Percentiles rank a stretch among this genome's conserved stretches.
These are phyloP conservation scores for Rugonectria rugulosa DNA, from an alignment of 2,329 filamentous ascomycete genomes.

Conservation along the genomic window DNA sequence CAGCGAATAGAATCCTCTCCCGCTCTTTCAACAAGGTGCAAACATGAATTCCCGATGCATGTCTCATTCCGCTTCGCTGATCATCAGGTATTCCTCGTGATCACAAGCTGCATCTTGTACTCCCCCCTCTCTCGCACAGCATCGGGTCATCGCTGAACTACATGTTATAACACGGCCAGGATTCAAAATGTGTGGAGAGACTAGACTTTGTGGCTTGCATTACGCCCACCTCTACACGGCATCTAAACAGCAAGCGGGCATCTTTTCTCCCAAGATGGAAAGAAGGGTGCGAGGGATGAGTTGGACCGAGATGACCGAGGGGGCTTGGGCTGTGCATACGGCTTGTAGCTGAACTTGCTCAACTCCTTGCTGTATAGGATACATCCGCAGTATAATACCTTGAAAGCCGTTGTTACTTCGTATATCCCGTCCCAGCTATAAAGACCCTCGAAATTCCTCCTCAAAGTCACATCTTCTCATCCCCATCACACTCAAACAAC, in stretches of 20 bases:
- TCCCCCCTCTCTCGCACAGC: neutral
- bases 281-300: neutral
- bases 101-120: neutral
- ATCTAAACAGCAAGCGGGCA: neutral
- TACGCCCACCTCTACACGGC: neutral
- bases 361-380: slow-evolving; percentile 5
- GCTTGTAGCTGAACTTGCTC: neutral
- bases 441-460: slow-evolving; percentile 11
- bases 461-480: neutral
- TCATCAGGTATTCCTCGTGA: neutral
- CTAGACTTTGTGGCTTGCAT: neutral
- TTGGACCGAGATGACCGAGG: slow-evolving; percentile 2
- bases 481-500: slow-evolving; percentile 22
- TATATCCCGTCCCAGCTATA: slow-evolving; percentile 13
- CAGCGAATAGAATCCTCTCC: neutral
- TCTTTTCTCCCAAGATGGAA: neutral
- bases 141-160: neutral
- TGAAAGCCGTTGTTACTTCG: neutral
- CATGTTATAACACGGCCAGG: neutral
- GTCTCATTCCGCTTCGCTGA: neutral
- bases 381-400: neutral
- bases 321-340: slow-evolving; percentile 14
- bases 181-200: neutral
- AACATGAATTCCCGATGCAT: neutral
- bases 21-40: neutral